phyloP scores from a whole-genome alignment of 768 basidiomycete genomes.

The Serendipita indica region DNA sequence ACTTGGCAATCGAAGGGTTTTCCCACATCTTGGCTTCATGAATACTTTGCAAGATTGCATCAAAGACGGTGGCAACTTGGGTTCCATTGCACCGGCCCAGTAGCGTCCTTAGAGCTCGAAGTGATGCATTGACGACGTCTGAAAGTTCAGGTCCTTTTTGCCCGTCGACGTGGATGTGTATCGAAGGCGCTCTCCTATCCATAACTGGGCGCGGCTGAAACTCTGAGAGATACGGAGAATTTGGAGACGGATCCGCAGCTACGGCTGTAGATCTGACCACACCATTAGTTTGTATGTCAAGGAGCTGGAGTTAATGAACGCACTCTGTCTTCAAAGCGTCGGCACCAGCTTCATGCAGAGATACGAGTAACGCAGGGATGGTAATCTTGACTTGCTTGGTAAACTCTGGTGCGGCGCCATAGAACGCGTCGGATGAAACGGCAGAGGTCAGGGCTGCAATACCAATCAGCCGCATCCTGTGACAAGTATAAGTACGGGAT shows the following conservation, averaged over 20 bases:
- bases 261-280: constrained; percentile 38
- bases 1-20: constrained; percentile 57
- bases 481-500: not conserved
- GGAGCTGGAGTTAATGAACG: constrained; percentile 18
- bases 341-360: constrained; percentile 48
- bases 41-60: constrained; percentile 55
- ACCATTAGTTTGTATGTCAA: constrained; percentile 11
- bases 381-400: constrained; percentile 54
- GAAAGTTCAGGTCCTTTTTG: constrained; percentile 62
- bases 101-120: constrained; percentile 57
- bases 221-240: constrained; percentile 68
- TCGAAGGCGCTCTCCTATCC: constrained; percentile 75
- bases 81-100: constrained; percentile 59
- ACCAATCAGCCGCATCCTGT: constrained; percentile 71
- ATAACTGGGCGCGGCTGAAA: constrained; percentile 66
- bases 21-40: constrained; percentile 49
- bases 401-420: constrained; percentile 57
- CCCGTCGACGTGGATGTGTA: constrained; percentile 78
- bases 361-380: constrained; percentile 52
- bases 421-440: constrained; percentile 71
- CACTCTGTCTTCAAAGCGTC: constrained; percentile 54
- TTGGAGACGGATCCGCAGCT: constrained; percentile 43
- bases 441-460: constrained; percentile 70
- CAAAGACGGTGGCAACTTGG: constrained; percentile 60
- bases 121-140: constrained; percentile 61